Percentiles rank a stretch among this genome's conserved stretches.
These are phyloP conservation scores for Paramyrothecium roridum DNA, from an alignment of 2,329 filamentous ascomycete species.

Conservation along the genomic window DNA sequence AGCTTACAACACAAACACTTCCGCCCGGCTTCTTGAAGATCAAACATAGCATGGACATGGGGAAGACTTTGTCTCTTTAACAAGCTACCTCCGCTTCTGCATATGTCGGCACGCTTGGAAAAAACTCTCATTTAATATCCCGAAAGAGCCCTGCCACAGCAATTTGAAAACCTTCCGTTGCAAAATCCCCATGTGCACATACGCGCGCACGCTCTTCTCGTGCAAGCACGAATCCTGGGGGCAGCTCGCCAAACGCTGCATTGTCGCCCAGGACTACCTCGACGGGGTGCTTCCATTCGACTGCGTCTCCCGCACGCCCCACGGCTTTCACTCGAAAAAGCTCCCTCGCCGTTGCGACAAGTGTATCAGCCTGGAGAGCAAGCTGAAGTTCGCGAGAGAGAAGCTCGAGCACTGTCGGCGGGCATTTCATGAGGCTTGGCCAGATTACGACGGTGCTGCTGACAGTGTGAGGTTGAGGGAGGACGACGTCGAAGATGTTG, in stretches of 20 bases:
- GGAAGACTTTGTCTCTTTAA: too few species aligned
- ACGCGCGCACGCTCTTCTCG: constrained; percentile 17
- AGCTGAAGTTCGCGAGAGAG: constrained; percentile 9
- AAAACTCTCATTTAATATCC: background rate
- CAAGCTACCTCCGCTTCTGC: too few species aligned
- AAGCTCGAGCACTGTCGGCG: constrained; percentile 11
- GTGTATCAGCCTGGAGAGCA: constrained; percentile 15
- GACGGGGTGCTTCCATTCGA: constrained; percentile 4
- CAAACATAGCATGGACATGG: too few species aligned
- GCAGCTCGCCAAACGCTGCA: constrained; percentile 16
- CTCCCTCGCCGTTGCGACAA: constrained; percentile 16
- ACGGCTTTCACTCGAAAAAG: constrained; percentile 16
- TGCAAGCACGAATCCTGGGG: constrained; percentile 24
- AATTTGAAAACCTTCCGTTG: background rate
- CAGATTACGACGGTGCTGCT: background rate
- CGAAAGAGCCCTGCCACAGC: background rate
- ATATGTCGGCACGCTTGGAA: background rate
- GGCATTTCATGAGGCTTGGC: constrained; percentile 4
- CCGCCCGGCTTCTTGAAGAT: too few species aligned
- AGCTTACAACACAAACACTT: background rate
- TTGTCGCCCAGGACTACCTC: constrained; percentile 9
- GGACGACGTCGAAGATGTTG: too few species aligned
- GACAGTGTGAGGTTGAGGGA: too few species aligned
- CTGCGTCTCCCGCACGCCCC: constrained; percentile 15
- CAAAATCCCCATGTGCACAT: constrained; percentile 25